Evolutionary conservation across 2,329 filamentous ascomycete species (phyloP).

Genomic region (Pseudofabraea citricarpa): DNA sequence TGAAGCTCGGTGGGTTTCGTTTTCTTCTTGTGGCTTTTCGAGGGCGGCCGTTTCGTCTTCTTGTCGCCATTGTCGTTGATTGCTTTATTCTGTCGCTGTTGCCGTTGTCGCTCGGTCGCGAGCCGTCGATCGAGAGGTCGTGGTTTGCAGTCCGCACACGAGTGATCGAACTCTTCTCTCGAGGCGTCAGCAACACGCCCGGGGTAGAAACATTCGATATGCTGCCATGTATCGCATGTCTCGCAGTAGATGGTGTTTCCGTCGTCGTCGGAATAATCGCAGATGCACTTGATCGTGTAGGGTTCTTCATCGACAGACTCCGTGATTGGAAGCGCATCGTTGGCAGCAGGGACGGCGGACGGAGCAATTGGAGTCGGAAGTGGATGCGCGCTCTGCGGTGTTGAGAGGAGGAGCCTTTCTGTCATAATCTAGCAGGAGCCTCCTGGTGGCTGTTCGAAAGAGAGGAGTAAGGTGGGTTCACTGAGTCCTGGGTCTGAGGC

Average conservation of each 20-base stretch:
- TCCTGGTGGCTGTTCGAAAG: slow-evolving; percentile 25
- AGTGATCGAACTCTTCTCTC: slow-evolving; percentile 70
- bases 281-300: slow-evolving; percentile 98
- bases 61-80: slow-evolving; percentile 51
- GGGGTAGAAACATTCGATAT: slow-evolving; percentile 93
- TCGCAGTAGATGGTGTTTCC: slow-evolving; percentile 97
- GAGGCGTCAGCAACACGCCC: slow-evolving; percentile 67
- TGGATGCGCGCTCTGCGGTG: slow-evolving; percentile 30
- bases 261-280: slow-evolving; percentile 89
- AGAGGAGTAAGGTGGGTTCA: slow-evolving; percentile 28
- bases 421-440: slow-evolving; percentile 33
- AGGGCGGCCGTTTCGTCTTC: slow-evolving; percentile 67
- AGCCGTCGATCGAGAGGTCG: slow-evolving; percentile 67
- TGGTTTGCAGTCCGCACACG: slow-evolving; percentile 84
- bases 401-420: slow-evolving; percentile 30
- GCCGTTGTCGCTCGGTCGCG: slow-evolving; percentile 68
- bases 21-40: slow-evolving; percentile 88
- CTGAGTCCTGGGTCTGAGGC: slow-evolving; percentile 29
- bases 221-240: slow-evolving; percentile 94
- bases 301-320: slow-evolving; percentile 67
- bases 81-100: slow-evolving; percentile 51
- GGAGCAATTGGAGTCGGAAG: too few species aligned
- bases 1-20: slow-evolving; percentile 64
- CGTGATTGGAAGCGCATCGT: slow-evolving; percentile 26
- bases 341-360: too few species aligned